Percentiles rank a stretch among this genome's conserved stretches.
phyloP scores from a whole-genome alignment of 2,329 filamentous ascomycete genomes.

The Colletotrichum sansevieriae region DNA sequence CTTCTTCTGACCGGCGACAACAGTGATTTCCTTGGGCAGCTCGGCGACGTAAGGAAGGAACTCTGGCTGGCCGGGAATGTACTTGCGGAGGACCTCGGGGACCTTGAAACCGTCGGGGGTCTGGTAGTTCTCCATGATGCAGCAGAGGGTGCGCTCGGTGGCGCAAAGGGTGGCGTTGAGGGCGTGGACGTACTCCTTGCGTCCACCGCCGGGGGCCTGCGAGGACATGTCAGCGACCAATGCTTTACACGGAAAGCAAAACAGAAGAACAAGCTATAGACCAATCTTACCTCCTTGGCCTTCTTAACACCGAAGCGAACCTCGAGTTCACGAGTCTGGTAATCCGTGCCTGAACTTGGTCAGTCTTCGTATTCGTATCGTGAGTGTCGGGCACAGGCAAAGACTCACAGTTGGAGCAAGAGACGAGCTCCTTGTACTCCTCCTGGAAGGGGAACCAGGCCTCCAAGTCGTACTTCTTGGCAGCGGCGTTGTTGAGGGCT shows the following conservation, averaged over 20 bases:
- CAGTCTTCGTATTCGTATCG: background rate
- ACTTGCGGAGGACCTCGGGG: constrained; percentile 87
- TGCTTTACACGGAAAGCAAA: too few species aligned
- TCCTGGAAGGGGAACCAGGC: constrained; percentile 97
- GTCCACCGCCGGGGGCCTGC: constrained; percentile 41
- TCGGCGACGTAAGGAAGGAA: constrained; percentile 93
- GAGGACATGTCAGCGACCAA: too few species aligned
- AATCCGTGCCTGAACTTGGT: constrained; percentile 39
- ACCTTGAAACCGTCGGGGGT: constrained; percentile 86
- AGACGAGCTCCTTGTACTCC: constrained; percentile 98
- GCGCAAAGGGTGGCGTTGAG: constrained; percentile 92
- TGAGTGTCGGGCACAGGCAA: constrained; percentile 52
- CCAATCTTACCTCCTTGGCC: constrained; percentile 38
- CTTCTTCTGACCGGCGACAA: constrained; percentile 49
- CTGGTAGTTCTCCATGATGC: constrained; percentile 97
- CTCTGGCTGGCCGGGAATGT: constrained; percentile 88
- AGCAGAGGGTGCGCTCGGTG: constrained; percentile 93
- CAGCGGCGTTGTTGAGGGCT: constrained; percentile 78
- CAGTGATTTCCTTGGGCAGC: constrained; percentile 75
- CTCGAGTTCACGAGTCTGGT: constrained; percentile 93
- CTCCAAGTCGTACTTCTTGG: constrained; percentile 96
- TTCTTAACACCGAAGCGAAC: constrained; percentile 91
- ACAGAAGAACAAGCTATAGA: too few species aligned
- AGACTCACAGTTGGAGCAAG: constrained; percentile 85
- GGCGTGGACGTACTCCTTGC: constrained; percentile 95